These are phyloP conservation scores for Mychonastes homosphaera DNA, from an alignment of 139 green algal species.

Conservation along the genomic window DNA sequence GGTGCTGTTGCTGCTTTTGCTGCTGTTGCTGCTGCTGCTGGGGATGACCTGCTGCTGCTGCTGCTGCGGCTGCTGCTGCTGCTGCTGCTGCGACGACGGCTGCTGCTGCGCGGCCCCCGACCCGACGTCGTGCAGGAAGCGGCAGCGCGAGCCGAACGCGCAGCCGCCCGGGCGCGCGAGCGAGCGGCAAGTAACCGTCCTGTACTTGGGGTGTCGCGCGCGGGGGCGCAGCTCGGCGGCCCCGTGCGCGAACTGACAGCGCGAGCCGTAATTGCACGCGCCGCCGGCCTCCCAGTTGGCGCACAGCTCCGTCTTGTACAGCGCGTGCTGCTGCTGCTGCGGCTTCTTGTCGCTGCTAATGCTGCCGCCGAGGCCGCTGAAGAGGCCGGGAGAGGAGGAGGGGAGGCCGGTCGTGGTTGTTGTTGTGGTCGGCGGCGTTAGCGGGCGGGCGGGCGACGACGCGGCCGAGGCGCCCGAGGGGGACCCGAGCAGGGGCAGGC, in stretches of 20 bases:
- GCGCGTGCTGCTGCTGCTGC: background rate
- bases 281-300: slow-evolving; percentile 68
- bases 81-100: no score
- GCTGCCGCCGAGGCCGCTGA: background rate
- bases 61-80: no score
- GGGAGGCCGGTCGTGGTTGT: background rate
- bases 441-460: background rate
- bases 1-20: no score
- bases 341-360: background rate
- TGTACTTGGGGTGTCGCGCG: slow-evolving; percentile 80
- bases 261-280: slow-evolving; percentile 70
- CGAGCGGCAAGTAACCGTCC: slow-evolving; percentile 70
- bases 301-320: slow-evolving; percentile 78
- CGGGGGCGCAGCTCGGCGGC: slow-evolving; percentile 65
- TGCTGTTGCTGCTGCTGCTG: no score
- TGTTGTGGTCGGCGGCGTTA: background rate
- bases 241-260: slow-evolving; percentile 89
- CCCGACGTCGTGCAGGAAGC: slow-evolving; percentile 69
- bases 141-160: slow-evolving; percentile 77
- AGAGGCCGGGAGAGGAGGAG: background rate
- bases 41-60: no score
- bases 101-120: no score
- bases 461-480: background rate
- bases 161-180: slow-evolving; percentile 60
- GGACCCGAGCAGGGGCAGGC: background rate